These are phyloP conservation scores for Crithidia bombi DNA, from an alignment of 208 protist genomes.

Conservation along the genomic window DNA sequence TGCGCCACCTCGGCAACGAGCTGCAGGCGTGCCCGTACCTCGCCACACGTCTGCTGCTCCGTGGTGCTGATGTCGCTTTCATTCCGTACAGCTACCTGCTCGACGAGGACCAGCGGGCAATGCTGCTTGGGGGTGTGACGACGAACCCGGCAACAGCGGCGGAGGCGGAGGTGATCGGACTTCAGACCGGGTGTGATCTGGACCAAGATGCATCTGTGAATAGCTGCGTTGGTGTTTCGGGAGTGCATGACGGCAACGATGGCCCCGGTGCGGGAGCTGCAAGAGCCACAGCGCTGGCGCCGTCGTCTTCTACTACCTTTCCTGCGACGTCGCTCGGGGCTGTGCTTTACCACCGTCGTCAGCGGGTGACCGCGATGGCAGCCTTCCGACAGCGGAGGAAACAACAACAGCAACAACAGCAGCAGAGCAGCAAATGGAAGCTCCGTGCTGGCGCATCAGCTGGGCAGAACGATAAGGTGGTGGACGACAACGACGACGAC, in stretches of 20 bases:
- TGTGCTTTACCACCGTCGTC: constrained; percentile 34
- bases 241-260: neutral
- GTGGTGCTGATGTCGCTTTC: constrained; percentile 74
- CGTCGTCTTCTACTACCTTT: neutral
- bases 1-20: constrained; percentile 51
- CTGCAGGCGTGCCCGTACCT: constrained; percentile 85
- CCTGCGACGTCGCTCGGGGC: constrained; percentile 18
- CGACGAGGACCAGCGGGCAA: constrained; percentile 61
- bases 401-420: constrained; percentile 14
- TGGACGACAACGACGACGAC: neutral
- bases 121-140: constrained; percentile 62
- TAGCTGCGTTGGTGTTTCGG: neutral
- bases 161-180: constrained; percentile 29
- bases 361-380: constrained; percentile 23
- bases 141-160: constrained; percentile 57
- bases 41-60: constrained; percentile 64
- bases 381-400: constrained; percentile 7
- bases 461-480: constrained; percentile 7
- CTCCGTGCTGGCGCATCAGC: neutral
- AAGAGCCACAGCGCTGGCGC: neutral
- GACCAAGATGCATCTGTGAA: neutral
- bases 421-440: neutral
- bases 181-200: neutral
- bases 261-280: constrained; percentile 2
- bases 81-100: constrained; percentile 87